phyloP scores from a whole-genome alignment of 257 asterid genomes.

The Henckelia pumila region DNA sequence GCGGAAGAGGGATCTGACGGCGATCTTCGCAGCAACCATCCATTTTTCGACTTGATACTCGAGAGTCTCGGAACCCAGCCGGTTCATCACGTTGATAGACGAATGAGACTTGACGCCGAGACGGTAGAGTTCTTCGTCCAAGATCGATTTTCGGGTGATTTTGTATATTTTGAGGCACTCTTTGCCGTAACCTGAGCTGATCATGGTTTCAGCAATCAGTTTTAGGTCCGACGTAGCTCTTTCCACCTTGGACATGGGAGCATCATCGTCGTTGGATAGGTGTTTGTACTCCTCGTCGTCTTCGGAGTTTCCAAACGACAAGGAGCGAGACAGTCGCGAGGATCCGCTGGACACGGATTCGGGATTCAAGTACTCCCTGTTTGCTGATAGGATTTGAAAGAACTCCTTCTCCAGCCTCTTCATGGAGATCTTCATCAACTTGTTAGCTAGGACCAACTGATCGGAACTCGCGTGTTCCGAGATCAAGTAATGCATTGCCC shows the following conservation, averaged over 20 bases:
- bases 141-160: conserved; percentile 44
- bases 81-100: conserved; percentile 35
- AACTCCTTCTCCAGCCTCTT: conserved; percentile 56
- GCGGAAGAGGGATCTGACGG: conserved; percentile 44
- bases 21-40: conserved; percentile 43
- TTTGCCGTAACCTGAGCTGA: conserved; percentile 52
- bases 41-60: conserved; percentile 44
- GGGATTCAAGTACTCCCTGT: conserved; percentile 40
- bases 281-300: conserved; percentile 34
- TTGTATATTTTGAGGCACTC: conserved; percentile 58
- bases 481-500: conserved; percentile 57
- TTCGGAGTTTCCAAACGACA: conserved; percentile 34
- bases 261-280: conserved; percentile 19
- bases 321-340: conserved; percentile 33
- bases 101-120: conserved; percentile 43
- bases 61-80: conserved; percentile 35
- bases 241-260: conserved; percentile 33
- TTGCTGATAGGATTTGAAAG: conserved; percentile 46
- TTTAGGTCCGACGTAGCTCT: conserved; percentile 51
- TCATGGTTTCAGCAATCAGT: conserved; percentile 65
- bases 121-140: conserved; percentile 51
- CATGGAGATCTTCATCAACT: conserved; percentile 63
- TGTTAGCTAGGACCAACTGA: conserved; percentile 49
- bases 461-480: conserved; percentile 34
- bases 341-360: conserved; percentile 54